These are phyloP conservation scores for Syzygium oleosum DNA, from an alignment of 345 rosid genomes.

Conservation along the genomic window DNA sequence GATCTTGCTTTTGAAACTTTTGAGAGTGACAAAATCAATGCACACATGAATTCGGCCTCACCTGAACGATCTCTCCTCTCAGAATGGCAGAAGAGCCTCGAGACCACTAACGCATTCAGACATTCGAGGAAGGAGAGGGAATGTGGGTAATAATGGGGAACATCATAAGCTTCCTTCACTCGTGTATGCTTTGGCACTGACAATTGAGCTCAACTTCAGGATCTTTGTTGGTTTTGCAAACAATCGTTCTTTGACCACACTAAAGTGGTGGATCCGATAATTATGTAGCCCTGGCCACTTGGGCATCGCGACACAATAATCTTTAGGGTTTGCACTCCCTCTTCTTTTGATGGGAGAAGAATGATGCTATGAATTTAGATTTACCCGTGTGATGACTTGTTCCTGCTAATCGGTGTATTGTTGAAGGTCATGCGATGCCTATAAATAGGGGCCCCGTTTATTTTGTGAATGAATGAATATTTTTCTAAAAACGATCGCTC, in stretches of 20 bases:
- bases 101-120: background rate
- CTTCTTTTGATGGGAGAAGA: background rate
- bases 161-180: background rate
- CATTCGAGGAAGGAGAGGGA: background rate
- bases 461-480: too few species aligned
- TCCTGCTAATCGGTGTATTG: background rate
- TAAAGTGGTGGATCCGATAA: background rate
- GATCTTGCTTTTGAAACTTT: background rate
- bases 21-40: background rate
- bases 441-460: too few species aligned
- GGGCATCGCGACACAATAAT: background rate
- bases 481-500: too few species aligned
- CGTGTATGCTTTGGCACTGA: background rate
- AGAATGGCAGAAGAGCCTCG: background rate
- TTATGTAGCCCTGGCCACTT: background rate
- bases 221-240: background rate
- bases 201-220: background rate
- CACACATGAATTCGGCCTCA: background rate
- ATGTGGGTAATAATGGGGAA: background rate
- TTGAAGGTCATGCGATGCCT: background rate
- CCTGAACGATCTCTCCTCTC: background rate
- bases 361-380: background rate
- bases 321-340: background rate
- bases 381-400: background rate
- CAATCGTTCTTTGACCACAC: background rate